Evolutionary conservation across 352 stramenopile genomes (phyloP), one percentile per base, ranked within the genome.

Genomic region (Pythium scleroteichum): DNA sequence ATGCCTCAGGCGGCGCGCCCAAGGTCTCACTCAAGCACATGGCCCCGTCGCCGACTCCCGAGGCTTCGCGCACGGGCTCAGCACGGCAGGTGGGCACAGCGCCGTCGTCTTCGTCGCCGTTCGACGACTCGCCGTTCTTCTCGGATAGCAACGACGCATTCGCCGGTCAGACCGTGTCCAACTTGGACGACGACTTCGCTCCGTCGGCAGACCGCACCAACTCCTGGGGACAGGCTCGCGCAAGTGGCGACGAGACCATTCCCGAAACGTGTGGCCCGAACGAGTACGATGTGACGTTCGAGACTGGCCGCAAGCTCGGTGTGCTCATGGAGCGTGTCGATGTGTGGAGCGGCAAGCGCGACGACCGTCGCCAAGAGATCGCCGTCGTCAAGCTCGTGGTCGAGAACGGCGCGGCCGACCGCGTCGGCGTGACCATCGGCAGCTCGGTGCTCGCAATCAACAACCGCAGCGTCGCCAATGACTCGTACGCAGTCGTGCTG

Each of bases 281-380:
- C 56, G 84, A 94, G 63, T 92, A 90, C 52, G 82, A 94, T 42
- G 80, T 89, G 52, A 79, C 70, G 13, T 94, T 94, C 44, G 84
- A 92, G 58, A 82, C 62, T 33, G 84, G 84, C 10, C 73, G 75
- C 13, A 94, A 94, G 60, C 71, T 92, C 14, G 82, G 84, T n/a
- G 84, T 94, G 39, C 66, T 94, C 24, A 90, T 92, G 82, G 84
- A 94, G 59, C 76, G 82, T 27, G 79, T 92, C 3, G 82, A 92
- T 50, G 66, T 86, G 24, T 94, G 73, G 69, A 81, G 70, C 17
- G 54, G 73, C 14, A 70, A 67, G 44, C 64, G 65, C 12, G 72
- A 85, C 3, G 78, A 90, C 33, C 69, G 75, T 12, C 75, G 78
- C 9, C 75, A 80, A 19, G 81, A 93, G 53, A 73, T 80, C 33